These are phyloP conservation scores for Chionographis japonica DNA, from an alignment of 106 monocot species.

Conservation along the genomic window DNA sequence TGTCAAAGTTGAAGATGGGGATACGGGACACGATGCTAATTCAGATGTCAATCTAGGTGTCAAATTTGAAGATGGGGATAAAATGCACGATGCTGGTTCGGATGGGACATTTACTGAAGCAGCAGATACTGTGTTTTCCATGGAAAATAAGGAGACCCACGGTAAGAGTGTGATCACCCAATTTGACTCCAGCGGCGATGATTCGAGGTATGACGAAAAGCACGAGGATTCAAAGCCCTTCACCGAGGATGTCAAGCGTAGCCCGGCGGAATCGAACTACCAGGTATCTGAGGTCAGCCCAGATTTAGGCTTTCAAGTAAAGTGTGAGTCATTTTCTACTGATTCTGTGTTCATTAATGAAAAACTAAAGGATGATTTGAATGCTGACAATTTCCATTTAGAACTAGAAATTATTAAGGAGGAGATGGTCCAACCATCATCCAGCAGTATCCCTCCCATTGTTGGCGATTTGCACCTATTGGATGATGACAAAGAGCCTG, in stretches of 20 bases:
- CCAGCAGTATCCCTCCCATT: slow-evolving; percentile 32
- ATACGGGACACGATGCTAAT: slow-evolving; percentile 7
- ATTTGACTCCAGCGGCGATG: slow-evolving; percentile 2
- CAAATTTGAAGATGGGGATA: too few relatives aligned
- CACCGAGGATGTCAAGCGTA: slow-evolving; percentile 29
- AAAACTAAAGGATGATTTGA: slow-evolving; percentile 87
- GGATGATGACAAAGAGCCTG: slow-evolving; percentile 41
- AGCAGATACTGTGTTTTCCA: slow-evolving; percentile 1
- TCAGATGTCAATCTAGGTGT: not conserved
- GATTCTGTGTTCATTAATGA: slow-evolving; percentile 72
- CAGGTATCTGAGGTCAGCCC: slow-evolving; percentile 91
- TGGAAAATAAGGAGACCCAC: slow-evolving; percentile 3
- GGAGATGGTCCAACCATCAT: slow-evolving; percentile 63
- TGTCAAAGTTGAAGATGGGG: slow-evolving; percentile 8
- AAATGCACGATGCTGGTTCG: not conserved
- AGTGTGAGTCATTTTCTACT: slow-evolving; percentile 80
- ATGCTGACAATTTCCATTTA: slow-evolving; percentile 85
- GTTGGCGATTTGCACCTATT: slow-evolving; percentile 35
- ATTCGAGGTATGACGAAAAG: slow-evolving; percentile 12
- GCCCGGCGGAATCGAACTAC: slow-evolving; percentile 29
- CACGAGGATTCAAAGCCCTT: slow-evolving; percentile 23
- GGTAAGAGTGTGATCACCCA: slow-evolving; percentile 2
- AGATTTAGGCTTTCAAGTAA: slow-evolving; percentile 77
- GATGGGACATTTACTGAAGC: slow-evolving; percentile 12
- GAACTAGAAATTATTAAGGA: slow-evolving; percentile 76